Conservation (phyloP, 2,329 filamentous ascomycete species). For the Fusarium sp. region DNA sequence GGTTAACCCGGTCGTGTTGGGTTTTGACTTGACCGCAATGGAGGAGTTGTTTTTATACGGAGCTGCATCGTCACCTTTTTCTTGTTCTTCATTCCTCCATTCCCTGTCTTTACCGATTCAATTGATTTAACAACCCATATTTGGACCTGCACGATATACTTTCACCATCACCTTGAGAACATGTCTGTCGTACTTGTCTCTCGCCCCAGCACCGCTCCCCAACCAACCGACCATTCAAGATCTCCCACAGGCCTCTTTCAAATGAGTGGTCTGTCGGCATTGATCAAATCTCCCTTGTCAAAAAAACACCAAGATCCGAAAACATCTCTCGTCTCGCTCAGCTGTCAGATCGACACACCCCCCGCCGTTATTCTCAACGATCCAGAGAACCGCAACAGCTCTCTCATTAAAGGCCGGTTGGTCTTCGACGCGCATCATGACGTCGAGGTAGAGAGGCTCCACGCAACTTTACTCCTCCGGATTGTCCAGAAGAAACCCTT, state of each 20-base stretch:
- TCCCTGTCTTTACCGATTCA: not conserved
- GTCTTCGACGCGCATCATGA: not conserved
- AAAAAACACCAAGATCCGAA: not conserved
- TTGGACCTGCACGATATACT: not conserved
- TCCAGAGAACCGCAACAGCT: not conserved
- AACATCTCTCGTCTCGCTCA: not conserved
- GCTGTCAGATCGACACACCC: constrained; percentile 16
- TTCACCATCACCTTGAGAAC: not conserved
- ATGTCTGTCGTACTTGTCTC: not conserved
- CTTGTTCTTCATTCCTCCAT: not conserved
- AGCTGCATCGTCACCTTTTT: not conserved
- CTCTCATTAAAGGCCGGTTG: constrained; percentile 18
- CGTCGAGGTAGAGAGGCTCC: constrained; percentile 18
- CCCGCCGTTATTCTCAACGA: constrained; percentile 16
- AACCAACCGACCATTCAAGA: not conserved
- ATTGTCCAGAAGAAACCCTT: constrained; percentile 24
- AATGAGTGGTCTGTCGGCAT: constrained; percentile 16
- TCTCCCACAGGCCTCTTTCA: not conserved
- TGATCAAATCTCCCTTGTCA: constrained; percentile 20
- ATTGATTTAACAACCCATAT: too few species aligned
- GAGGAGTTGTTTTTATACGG: not conserved
- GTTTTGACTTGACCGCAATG: not conserved
- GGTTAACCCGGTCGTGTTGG: not conserved
- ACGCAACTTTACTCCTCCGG: constrained; percentile 5
- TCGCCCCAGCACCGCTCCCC: not conserved